Base-by-base conservation (phyloP, 148 eudicot species). In the Rheum nobile region DNA sequence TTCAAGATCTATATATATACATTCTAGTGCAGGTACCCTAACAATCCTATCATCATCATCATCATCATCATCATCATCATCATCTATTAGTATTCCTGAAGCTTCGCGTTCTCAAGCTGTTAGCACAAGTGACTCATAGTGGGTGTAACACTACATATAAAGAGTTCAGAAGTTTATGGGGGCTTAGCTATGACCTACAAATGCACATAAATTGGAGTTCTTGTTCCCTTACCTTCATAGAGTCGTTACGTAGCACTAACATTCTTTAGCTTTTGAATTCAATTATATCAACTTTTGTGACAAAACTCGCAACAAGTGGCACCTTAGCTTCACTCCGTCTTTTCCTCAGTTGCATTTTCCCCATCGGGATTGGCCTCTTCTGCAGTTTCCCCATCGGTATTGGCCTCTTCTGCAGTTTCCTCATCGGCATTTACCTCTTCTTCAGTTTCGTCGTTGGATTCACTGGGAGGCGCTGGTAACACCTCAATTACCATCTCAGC, bases 401-500 rank as follows among this genome's bases (percentile, higher is more conserved):
- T 16, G 21, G 21, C 57, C 39, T 31, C 74, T 72, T 72, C 52
- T 7, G 74, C 65, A 48, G 39, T 32, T 31, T 72, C 61, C 28
- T 73, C 75, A 17, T 35, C 75, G 43, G 74, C 74, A 72, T 72
- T 29, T 6, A 13, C n/a, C 21, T 72, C 46, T 47, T 42, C 74
- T 19, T 7, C 43, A 37, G 29, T 11, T 26, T 26, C 43, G 8
- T 13, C 44, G 19, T 71, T 24, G 47, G 26, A 47, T 72, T 84
- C 75, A 14, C 59, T 52, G 19, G 88, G 84, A 67, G 78, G 83
- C 19, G 84, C 77, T 29, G 96, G 93, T 74, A 92, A 80, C 67
- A 88, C 76, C 77, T 84, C 73, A 19, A 16, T 73, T 43, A 88
- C 76, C 75, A 86, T 68, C 72, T 85, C 86, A 17, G 70, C 74